Percentiles rank a stretch among this genome's conserved stretches.
These are phyloP conservation scores for Xylaria sp. DNA, from an alignment of 2,329 filamentous ascomycete species.

Conservation along the genomic window DNA sequence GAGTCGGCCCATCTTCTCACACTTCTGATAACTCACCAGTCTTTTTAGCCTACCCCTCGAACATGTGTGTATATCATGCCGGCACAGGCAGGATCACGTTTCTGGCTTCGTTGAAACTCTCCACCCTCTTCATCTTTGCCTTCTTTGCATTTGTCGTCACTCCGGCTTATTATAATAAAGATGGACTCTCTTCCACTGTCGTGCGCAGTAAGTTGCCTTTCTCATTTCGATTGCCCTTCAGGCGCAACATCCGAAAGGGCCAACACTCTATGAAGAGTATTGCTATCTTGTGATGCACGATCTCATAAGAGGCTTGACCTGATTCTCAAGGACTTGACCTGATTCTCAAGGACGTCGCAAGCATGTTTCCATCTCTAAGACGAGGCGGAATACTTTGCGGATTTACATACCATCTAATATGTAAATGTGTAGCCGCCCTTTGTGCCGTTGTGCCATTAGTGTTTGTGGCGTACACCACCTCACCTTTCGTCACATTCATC, in stretches of 20 bases:
- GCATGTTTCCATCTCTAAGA: too few species aligned
- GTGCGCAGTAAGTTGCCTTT: conserved; percentile 41
- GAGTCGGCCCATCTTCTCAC: neutral
- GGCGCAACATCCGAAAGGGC: too few species aligned
- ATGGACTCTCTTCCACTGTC: conserved; percentile 43
- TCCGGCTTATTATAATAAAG: conserved; percentile 64
- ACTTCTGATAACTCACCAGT: conserved; percentile 2
- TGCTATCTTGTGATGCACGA: too few species aligned
- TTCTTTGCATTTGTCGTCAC: conserved; percentile 73
- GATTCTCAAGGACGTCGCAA: too few species aligned
- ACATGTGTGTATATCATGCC: conserved; percentile 78
- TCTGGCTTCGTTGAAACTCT: conserved; percentile 76
- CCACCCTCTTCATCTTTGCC: conserved; percentile 74
- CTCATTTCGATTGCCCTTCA: neutral
- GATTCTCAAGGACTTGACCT: too few species aligned
- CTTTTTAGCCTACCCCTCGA: conserved; percentile 62
- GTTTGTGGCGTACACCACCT: conserved; percentile 71
- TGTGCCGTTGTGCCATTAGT: conserved; percentile 72
- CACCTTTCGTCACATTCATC: conserved; percentile 78
- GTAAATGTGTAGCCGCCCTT: conserved; percentile 58
- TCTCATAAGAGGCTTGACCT: neutral
- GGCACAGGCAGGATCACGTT: conserved; percentile 74
- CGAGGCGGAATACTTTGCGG: neutral
- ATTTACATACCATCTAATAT: neutral
- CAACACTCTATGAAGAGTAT: too few species aligned